Conservation (phyloP, 192 early-diverging fungal genomes). For the Coemansia sp. region DNA sequence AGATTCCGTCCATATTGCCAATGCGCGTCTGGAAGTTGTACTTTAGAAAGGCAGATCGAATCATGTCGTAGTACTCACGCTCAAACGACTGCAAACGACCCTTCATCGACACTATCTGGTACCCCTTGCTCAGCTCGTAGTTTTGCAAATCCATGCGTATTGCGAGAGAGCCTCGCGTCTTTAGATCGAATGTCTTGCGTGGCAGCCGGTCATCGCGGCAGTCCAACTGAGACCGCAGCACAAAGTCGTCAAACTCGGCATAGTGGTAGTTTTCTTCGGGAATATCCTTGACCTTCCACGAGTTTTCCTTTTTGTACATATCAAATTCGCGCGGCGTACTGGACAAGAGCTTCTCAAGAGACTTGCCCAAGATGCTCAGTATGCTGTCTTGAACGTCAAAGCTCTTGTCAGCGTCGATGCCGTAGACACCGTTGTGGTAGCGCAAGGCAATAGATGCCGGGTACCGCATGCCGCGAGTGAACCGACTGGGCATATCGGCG, state of each 20-base stretch:
- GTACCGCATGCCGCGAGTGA: constrained; percentile 64
- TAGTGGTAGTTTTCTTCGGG: constrained; percentile 72
- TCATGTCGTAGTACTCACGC: constrained; percentile 92
- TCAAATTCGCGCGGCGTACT: constrained; percentile 65
- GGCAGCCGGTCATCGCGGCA: constrained; percentile 75
- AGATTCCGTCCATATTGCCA: constrained; percentile 93
- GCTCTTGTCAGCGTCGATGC: constrained; percentile 81
- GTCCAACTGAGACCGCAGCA: constrained; percentile 89
- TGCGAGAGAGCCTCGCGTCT: constrained; percentile 81
- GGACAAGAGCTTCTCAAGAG: constrained; percentile 86
- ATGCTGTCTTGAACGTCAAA: constrained; percentile 69
- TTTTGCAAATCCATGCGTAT: constrained; percentile 79
- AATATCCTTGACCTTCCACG: constrained; percentile 45
- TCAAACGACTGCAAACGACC: constrained; percentile 83
- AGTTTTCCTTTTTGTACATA: constrained; percentile 63
- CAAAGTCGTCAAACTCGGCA: constrained; percentile 65
- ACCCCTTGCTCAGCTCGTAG: constrained; percentile 67
- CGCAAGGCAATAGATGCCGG: constrained; percentile 73
- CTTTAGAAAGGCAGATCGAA: constrained; percentile 87
- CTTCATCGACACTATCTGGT: constrained; percentile 62
- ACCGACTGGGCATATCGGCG: constrained; percentile 58
- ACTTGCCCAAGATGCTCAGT: constrained; percentile 77
- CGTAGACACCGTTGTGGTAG: constrained; percentile 70
- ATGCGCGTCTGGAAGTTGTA: constrained; percentile 88
- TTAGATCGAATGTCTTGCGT: constrained; percentile 85